Conservation (phyloP, 345 rosid genomes). For the Cardamine chenopodiifolia region DNA sequence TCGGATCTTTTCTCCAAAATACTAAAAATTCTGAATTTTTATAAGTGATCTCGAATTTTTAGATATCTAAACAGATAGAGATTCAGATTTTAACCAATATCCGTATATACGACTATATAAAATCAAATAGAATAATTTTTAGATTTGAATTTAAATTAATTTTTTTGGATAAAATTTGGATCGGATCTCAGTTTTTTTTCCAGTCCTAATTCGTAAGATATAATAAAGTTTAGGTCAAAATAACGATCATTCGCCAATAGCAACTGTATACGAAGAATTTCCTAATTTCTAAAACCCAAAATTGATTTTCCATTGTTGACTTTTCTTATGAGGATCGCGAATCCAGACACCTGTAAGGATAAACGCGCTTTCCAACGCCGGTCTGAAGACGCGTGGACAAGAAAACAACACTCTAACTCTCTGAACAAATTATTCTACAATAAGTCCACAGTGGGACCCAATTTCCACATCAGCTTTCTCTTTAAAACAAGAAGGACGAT, state of each 20-base stretch:
- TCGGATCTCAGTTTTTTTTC: no score
- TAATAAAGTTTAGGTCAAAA: slow-evolving; percentile 31
- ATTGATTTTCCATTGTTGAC: slow-evolving; percentile 3
- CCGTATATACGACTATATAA: no score
- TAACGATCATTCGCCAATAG: slow-evolving; percentile 32
- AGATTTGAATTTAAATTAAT: no score
- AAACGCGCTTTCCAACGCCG: slow-evolving; percentile 24
- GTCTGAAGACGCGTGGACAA: background rate
- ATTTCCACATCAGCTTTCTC: slow-evolving; percentile 9
- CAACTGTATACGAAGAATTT: background rate
- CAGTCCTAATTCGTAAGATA: no score
- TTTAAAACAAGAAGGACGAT: background rate
- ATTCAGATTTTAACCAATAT: no score
- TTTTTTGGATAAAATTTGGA: no score
- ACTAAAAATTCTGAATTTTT: no score
- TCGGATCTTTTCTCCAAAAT: no score
- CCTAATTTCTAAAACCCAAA: background rate
- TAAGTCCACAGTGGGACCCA: slow-evolving; percentile 5
- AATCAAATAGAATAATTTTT: no score
- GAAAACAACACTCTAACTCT: no score
- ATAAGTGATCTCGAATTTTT: no score
- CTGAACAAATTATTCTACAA: background rate
- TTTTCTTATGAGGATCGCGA: background rate
- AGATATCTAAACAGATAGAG: no score
- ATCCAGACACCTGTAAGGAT: background rate